These are phyloP conservation scores for Mucor mucedo DNA, from an alignment of 371 early-diverging fungal genomes.

Conservation along the genomic window DNA sequence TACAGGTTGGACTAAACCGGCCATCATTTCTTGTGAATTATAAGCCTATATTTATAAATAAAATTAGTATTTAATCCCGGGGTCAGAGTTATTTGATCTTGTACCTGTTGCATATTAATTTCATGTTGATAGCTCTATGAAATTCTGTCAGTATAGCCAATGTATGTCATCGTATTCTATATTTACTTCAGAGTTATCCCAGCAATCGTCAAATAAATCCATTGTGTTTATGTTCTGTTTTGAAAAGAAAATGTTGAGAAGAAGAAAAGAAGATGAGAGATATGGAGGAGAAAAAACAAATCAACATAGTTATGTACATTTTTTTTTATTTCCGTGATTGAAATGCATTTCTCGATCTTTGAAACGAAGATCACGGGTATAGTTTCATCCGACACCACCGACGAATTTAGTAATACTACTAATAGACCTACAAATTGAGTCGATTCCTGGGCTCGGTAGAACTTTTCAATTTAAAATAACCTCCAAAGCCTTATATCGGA, in stretches of 20 bases:
- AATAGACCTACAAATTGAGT: too few species aligned
- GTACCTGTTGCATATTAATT: conserved; percentile 7
- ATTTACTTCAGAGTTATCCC: conserved; percentile 5
- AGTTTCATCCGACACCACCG: not conserved
- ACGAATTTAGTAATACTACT: too few species aligned
- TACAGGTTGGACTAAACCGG: conserved; percentile 21
- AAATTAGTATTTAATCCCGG: not conserved
- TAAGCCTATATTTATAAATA: not conserved
- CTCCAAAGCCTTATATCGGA: too few species aligned
- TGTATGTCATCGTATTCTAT: not conserved
- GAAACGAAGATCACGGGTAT: not conserved
- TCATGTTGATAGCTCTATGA: conserved; percentile 3
- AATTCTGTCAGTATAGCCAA: not conserved
- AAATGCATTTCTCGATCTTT: conserved; percentile 3
- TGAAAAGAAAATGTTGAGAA: conserved; percentile 1
- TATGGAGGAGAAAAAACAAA: conserved; percentile 5
- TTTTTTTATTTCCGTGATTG: conserved; percentile 6
- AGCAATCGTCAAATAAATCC: conserved; percentile 19
- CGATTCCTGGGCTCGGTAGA: too few species aligned
- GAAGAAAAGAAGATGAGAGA: not conserved
- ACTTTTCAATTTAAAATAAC: too few species aligned
- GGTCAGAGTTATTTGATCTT: not conserved
- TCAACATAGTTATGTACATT: conserved; percentile 3
- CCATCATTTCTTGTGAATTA: conserved; percentile 15
- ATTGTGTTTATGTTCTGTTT: conserved; percentile 2